Conservation (phyloP, 2,329 filamentous ascomycete species). For the Colletotrichum sp. region DNA sequence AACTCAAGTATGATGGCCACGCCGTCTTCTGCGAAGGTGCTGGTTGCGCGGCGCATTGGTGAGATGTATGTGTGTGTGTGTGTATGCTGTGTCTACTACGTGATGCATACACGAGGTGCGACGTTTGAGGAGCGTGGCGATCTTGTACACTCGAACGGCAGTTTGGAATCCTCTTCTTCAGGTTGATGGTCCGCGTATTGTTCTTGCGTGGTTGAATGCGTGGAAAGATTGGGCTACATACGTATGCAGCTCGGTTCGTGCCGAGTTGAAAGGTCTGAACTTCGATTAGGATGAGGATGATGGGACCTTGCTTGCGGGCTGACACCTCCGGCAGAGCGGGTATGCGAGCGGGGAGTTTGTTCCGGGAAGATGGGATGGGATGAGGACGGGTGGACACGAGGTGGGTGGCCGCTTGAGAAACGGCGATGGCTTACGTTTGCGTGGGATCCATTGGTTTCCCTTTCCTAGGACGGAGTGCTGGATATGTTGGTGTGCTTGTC, state of each 20-base stretch:
- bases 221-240: neutral
- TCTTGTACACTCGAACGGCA: neutral
- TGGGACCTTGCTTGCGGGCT: neutral
- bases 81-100: neutral
- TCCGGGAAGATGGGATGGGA: neutral
- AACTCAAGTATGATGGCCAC: neutral
- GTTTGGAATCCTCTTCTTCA: neutral
- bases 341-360: neutral
- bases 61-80: neutral
- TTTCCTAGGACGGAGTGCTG: too few species aligned
- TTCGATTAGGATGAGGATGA: neutral
- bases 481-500: neutral
- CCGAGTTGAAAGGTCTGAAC: neutral
- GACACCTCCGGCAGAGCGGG: neutral
- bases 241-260: neutral
- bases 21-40: neutral
- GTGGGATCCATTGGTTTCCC: fast-evolving
- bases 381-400: neutral
- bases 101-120: neutral
- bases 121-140: neutral
- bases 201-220: neutral
- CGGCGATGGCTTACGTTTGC: neutral
- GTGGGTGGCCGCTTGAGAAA: fast-evolving
- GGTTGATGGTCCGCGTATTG: neutral
- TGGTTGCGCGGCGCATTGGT: neutral